phyloP scores from a whole-genome alignment of 108 stramenopile genomes.

The Chaetoceros tenuissimus region DNA sequence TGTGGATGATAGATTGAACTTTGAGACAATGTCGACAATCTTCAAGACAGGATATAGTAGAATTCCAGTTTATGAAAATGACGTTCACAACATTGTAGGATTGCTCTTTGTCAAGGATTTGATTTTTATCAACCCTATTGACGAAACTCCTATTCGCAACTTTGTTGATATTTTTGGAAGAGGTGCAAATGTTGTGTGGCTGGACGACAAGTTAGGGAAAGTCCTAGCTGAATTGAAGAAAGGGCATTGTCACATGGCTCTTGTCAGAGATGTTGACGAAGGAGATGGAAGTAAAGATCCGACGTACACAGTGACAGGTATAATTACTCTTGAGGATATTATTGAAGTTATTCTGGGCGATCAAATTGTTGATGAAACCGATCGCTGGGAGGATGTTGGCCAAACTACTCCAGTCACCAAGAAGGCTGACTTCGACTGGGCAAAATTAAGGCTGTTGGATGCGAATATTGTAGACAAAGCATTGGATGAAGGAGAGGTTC shows the following conservation, averaged over 20 bases:
- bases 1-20: conserved; percentile 82
- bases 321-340: conserved; percentile 97
- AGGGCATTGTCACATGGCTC: conserved; percentile 87
- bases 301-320: conserved; percentile 89
- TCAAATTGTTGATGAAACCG: conserved; percentile 98
- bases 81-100: conserved; percentile 86
- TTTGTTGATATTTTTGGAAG: conserved; percentile 93
- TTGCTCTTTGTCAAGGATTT: conserved; percentile 97
- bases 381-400: conserved; percentile 67
- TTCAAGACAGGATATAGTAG: conserved; percentile 94
- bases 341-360: conserved; percentile 91
- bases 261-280: conserved; percentile 90
- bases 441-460: conserved; percentile 71
- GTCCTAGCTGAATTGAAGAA: conserved; percentile 82
- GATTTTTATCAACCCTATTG: conserved; percentile 96
- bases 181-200: conserved; percentile 76
- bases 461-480: conserved; percentile 69
- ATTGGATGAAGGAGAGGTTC: conserved; percentile 59
- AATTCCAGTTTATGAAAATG: conserved; percentile 86
- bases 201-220: conserved; percentile 81
- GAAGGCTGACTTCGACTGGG: conserved; percentile 48
- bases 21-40: conserved; percentile 87
- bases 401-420: conserved; percentile 44
- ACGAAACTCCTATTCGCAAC: conserved; percentile 78
- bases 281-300: conserved; percentile 71